Percentiles rank a stretch among this genome's conserved stretches.
These are phyloP conservation scores for Diutina pseudorugosa DNA, from an alignment of 1,139 yeast species.

Conservation along the genomic window DNA sequence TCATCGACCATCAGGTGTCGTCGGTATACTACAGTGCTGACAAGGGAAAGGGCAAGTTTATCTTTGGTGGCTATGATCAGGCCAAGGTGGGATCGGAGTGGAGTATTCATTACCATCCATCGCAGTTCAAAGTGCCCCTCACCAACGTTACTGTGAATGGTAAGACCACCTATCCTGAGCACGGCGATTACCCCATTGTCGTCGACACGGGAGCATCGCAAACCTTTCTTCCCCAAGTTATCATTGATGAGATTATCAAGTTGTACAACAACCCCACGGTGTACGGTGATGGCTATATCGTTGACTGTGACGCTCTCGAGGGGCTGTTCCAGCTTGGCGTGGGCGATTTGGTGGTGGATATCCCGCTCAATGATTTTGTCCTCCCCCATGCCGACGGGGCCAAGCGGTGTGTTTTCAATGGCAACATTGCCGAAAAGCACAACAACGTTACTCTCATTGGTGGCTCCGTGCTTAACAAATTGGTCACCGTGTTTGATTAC, in stretches of 20 bases:
- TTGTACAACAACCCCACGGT: no score
- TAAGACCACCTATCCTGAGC: no score
- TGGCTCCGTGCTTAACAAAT: not conserved
- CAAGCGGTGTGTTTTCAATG: not conserved
- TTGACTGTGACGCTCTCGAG: not conserved
- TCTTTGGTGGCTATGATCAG: not conserved
- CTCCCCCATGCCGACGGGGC: not conserved
- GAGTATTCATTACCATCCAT: not conserved
- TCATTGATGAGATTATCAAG: no score
- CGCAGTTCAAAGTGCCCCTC: not conserved
- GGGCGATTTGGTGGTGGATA: constrained; percentile 7
- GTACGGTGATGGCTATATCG: no score
- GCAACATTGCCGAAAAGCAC: not conserved
- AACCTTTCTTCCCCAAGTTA: no score
- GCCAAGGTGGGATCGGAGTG: not conserved
- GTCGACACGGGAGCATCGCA: no score
- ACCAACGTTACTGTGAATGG: not conserved
- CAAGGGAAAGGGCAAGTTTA: not conserved
- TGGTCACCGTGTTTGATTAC: not conserved
- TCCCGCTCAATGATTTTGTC: constrained; percentile 7
- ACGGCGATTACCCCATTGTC: no score
- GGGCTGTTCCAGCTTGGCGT: constrained; percentile 2
- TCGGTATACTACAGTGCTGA: not conserved
- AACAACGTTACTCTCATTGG: not conserved
- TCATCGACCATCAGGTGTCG: not conserved